phyloP scores from a whole-genome alignment of 345 rosid species.

The Sisymbrium altissimum region DNA sequence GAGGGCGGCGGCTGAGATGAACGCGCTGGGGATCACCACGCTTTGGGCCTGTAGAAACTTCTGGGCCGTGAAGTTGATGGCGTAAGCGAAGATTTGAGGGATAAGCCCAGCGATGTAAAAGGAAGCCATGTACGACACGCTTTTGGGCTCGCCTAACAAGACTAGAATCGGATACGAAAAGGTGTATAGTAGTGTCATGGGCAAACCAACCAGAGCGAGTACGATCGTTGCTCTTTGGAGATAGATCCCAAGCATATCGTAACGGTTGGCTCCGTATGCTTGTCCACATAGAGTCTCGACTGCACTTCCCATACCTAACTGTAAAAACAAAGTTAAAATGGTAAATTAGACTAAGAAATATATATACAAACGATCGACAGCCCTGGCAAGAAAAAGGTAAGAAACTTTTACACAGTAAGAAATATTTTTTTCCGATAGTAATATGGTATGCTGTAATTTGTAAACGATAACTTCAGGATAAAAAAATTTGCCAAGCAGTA shows the following conservation, averaged over 20 bases:
- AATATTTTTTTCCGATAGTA: too few relatives aligned
- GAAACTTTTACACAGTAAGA: too few relatives aligned
- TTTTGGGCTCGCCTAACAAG: conserved; percentile 48
- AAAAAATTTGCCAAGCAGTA: too few relatives aligned
- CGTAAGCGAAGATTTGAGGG: conserved; percentile 71
- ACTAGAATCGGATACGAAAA: conserved; percentile 51
- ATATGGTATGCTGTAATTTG: too few relatives aligned
- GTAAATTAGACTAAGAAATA: background rate
- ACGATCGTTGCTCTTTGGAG: conserved; percentile 73
- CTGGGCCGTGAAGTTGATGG: conserved; percentile 63
- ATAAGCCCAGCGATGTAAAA: conserved; percentile 59
- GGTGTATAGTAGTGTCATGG: conserved; percentile 47
- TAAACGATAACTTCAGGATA: too few relatives aligned
- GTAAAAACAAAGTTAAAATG: background rate
- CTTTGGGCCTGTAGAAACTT: conserved; percentile 67
- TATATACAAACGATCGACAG: too few relatives aligned
- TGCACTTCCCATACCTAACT: conserved; percentile 88
- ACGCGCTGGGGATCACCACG: conserved; percentile 59
- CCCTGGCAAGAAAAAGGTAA: too few relatives aligned
- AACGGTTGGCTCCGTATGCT: conserved; percentile 58
- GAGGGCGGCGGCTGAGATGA: conserved; percentile 50
- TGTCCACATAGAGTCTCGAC: conserved; percentile 85
- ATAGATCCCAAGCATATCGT: conserved; percentile 69
- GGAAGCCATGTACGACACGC: conserved; percentile 52
- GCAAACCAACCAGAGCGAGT: conserved; percentile 50